Evolutionary conservation across 208 protist species (phyloP).

Genomic region (Herpetomonas tarakana): DNA sequence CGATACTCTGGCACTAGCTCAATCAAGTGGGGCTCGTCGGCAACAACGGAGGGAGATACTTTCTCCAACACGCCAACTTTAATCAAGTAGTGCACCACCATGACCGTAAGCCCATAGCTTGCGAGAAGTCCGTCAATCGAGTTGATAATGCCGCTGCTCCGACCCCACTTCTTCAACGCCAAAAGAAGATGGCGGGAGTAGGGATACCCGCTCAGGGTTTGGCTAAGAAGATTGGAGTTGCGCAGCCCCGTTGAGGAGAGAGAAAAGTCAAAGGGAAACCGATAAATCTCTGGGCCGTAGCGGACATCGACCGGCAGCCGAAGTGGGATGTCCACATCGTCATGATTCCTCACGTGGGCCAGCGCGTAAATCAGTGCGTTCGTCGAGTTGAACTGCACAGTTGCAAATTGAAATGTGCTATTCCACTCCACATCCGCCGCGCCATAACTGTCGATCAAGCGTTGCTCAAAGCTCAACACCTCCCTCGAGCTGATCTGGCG

Average conservation of each 20-base stretch:
- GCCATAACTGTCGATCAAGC: conserved; percentile 52
- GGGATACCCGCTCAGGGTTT: conserved; percentile 57
- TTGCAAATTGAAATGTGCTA: conserved; percentile 69
- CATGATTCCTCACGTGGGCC: conserved; percentile 61
- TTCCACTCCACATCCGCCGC: conserved; percentile 76
- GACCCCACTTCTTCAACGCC: conserved; percentile 85
- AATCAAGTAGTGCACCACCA: conserved; percentile 82
- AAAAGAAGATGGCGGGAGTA: conserved; percentile 82
- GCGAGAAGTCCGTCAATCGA: conserved; percentile 87
- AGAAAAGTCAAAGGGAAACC: conserved; percentile 90
- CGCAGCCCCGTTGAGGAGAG: conserved; percentile 79
- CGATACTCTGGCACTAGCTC: conserved; percentile 37
- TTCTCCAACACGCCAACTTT: conserved; percentile 55
- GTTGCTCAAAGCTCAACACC: conserved; percentile 37
- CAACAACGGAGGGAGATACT: conserved; percentile 30
- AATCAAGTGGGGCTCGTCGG: conserved; percentile 48
- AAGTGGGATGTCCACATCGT: conserved; percentile 72
- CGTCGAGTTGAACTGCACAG: conserved; percentile 66
- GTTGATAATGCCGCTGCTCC: conserved; percentile 71
- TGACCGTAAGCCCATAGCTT: conserved; percentile 85
- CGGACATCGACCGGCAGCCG: conserved; percentile 73
- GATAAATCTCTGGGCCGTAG: conserved; percentile 81
- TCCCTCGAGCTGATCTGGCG: conserved; percentile 47
- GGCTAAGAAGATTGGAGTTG: conserved; percentile 77
- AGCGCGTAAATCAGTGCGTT: conserved; percentile 65